Percentiles rank a stretch among this genome's conserved stretches.
Conservation (phyloP, 345 rosid species). For the Eucalyptus guilfoylei region DNA sequence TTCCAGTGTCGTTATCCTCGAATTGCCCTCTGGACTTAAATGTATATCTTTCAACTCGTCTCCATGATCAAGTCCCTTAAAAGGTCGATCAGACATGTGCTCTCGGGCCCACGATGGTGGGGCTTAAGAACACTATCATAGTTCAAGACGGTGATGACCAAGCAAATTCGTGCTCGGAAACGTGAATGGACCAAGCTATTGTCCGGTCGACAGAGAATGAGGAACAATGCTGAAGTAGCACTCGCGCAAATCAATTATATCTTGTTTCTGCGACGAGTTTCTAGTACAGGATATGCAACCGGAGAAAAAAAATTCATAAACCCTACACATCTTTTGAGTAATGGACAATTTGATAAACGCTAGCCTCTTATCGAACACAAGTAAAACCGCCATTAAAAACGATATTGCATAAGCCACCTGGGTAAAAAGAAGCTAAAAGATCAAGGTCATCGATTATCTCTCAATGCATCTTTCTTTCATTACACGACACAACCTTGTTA, state of each 20-base stretch:
- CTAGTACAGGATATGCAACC: not conserved
- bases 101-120: not conserved
- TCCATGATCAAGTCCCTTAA: not conserved
- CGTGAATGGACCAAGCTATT: not conserved
- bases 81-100: not conserved
- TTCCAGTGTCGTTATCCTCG: not conserved
- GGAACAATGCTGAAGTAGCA: not conserved
- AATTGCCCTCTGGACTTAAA: not conserved
- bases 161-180: not conserved
- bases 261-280: not conserved
- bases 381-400: not conserved
- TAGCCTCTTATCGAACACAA: not conserved
- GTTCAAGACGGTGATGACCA: not conserved
- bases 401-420: not conserved
- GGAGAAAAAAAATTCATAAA: not conserved
- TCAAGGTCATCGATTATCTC: not conserved
- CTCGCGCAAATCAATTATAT: not conserved
- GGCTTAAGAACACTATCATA: not conserved
- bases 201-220: not conserved
- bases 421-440: not conserved
- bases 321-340: not conserved
- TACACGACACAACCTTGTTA: not conserved
- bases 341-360: not conserved
- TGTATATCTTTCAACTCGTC: not conserved
- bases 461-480: not conserved